These are phyloP conservation scores for Pseudocercospora eumusae DNA, from an alignment of 2,329 filamentous ascomycete species.

Conservation along the genomic window DNA sequence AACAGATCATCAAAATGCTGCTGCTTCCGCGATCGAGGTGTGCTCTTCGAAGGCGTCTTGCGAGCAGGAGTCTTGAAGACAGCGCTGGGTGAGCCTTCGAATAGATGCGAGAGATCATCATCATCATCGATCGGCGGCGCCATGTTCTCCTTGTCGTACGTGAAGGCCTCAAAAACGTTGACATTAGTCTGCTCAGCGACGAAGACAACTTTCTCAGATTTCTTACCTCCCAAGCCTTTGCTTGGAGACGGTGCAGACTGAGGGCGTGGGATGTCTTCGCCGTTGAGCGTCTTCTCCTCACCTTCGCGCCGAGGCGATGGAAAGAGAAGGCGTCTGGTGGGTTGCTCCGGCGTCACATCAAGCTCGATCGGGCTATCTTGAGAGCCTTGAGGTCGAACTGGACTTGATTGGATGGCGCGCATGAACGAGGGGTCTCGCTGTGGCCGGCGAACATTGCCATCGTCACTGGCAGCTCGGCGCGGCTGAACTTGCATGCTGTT, in stretches of 20 bases:
- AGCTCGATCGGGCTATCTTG: constrained; percentile 53
- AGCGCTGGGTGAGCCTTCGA: constrained; percentile 62
- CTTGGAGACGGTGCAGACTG: constrained; percentile 20
- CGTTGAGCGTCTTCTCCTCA: constrained; percentile 61
- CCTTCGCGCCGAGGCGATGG: constrained; percentile 71
- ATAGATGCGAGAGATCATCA: constrained; percentile 60
- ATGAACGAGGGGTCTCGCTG: constrained; percentile 45
- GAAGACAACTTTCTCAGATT: constrained; percentile 20
- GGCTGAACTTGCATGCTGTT: constrained; percentile 50
- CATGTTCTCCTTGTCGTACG: constrained; percentile 61
- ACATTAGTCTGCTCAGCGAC: constrained; percentile 26
- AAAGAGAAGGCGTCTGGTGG: constrained; percentile 72
- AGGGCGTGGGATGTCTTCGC: constrained; percentile 14
- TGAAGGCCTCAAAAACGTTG: constrained; percentile 42
- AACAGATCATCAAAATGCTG: constrained; percentile 44
- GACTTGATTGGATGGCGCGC: constrained; percentile 63
- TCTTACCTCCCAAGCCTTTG: constrained; percentile 13
- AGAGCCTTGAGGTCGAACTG: constrained; percentile 53
- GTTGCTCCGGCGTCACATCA: constrained; percentile 56
- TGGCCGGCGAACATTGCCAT: constrained; percentile 34
- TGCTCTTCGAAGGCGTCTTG: constrained; percentile 58
- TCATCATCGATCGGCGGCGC: constrained; percentile 53
- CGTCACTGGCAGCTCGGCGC: constrained; percentile 27
- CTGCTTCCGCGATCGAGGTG: constrained; percentile 53
- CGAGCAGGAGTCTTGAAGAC: constrained; percentile 54